Base-by-base conservation (phyloP, 495 filamentous ascomycete genomes). In the Talaromyces borbonicus region DNA sequence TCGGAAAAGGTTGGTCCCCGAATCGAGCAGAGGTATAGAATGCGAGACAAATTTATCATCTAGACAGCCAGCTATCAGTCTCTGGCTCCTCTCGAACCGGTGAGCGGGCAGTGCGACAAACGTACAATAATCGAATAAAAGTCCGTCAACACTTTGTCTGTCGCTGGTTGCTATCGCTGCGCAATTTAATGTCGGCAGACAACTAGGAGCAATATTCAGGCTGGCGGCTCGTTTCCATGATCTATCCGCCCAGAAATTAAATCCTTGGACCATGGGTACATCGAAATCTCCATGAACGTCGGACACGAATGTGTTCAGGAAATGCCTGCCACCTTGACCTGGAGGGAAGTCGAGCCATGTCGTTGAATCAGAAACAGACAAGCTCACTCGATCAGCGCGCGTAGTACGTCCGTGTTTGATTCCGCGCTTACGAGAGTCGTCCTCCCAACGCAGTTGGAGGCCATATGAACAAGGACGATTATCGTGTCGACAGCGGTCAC, bases 361-460 rank as follows among this genome's bases (percentile, higher is more conserved):
- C 31, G 43, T 9, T 7, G 43, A 23, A 22, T 46, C 27, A 5
- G 43, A 33, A 19, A 22, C 29, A 18, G 43, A 46, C 7, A 46
- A 29, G 30, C 43, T 19, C 23, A 32, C 43, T 9, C 43, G 43
- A 36, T 46, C 43, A 14, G 43, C 30, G 8, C 43, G 19, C 8
- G 30, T 36, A 1, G 43, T 46, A 31, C 43, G 43, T 8, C 43
- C 43, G 25, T 46, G 43, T 8, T 36, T 46, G 30, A 46, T 46
- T 9, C 43, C 43, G 4, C 43, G 43, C 11, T 46, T 46, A 31
- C 43, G 43, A 22, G 43, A 31, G n/a, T 46, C 43, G 25, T 46
- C 43, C 30, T 46, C 43, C 43, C 43, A 46, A 25, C 36, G 43
- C 15, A 46, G 16, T 6, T 33, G 43, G 12, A 35, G 14, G 27